Evolutionary conservation across 2,329 filamentous ascomycete genomes (phyloP).

Genomic region (Exophiala spinifera): DNA sequence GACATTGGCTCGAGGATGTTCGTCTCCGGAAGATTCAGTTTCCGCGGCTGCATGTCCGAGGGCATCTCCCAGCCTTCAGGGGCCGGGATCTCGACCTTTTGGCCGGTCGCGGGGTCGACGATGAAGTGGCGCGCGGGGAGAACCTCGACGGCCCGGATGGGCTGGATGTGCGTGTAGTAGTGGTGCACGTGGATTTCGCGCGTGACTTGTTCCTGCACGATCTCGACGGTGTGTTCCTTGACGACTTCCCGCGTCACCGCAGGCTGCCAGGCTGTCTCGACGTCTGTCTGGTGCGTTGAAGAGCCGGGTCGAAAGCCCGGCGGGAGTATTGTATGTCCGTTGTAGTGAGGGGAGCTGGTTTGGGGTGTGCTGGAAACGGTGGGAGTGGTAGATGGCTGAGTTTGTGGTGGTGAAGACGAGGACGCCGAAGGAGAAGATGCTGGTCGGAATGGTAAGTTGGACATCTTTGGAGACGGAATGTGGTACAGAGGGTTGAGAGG

Average conservation of each 20-base stretch:
- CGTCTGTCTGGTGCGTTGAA: constrained; percentile 20
- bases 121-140: constrained; percentile 36
- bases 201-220: constrained; percentile 33
- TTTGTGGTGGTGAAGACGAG: neutral
- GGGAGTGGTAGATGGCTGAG: neutral
- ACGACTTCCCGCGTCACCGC: constrained; percentile 37
- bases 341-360: neutral
- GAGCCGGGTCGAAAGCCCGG: constrained; percentile 16
- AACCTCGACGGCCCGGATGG: constrained; percentile 35
- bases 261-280: constrained; percentile 11
- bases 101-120: constrained; percentile 22
- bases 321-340: constrained; percentile 18
- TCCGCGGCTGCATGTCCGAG: constrained; percentile 11
- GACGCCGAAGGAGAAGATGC: constrained; percentile 1
- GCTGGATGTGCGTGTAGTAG: constrained; percentile 35
- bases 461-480: constrained; percentile 11
- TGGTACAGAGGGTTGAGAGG: constrained; percentile 22
- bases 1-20: constrained; percentile 8
- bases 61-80: constrained; percentile 27
- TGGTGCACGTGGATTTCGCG: constrained; percentile 39
- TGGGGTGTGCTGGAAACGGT: neutral
- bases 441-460: neutral
- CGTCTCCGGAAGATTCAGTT: constrained; percentile 13
- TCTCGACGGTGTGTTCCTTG: constrained; percentile 29
- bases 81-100: constrained; percentile 26